Percentiles rank a stretch among this genome's conserved stretches.
phyloP scores from a whole-genome alignment of 2,329 filamentous ascomycete species.

The Trichoderma simmonsii region DNA sequence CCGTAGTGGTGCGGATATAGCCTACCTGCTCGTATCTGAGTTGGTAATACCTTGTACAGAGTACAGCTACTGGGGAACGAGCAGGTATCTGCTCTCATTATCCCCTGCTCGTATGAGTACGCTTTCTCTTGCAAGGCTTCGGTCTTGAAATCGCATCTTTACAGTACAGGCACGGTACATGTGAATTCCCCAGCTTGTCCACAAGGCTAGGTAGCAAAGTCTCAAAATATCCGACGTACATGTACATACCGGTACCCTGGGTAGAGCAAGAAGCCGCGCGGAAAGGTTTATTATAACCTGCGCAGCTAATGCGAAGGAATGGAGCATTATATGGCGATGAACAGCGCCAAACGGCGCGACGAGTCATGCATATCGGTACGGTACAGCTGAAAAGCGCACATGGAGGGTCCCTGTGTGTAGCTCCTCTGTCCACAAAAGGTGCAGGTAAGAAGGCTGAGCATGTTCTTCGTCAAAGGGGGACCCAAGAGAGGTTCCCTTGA shows the following conservation, averaged over 20 bases:
- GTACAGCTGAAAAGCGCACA: background rate
- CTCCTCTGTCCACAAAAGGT: background rate
- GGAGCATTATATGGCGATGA: background rate
- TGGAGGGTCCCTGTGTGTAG: background rate
- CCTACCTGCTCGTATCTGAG: background rate
- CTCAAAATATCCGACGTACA: background rate
- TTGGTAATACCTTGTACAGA: background rate
- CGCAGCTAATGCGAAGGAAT: background rate
- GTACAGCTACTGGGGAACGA: background rate
- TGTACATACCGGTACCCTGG: background rate
- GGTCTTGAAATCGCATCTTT: background rate
- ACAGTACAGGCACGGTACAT: background rate
- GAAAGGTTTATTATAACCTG: background rate
- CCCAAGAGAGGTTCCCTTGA: background rate
- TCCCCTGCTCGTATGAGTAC: background rate
- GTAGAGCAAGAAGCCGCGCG: background rate
- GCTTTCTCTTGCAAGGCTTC: background rate
- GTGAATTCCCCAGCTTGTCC: background rate
- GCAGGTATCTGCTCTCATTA: background rate
- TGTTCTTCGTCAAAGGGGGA: background rate
- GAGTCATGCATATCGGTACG: background rate
- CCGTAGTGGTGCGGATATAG: background rate
- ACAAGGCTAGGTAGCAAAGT: background rate
- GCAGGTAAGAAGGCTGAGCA: background rate
- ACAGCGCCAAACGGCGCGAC: background rate